These are phyloP conservation scores for Lyophyllum semitale DNA, from an alignment of 768 basidiomycete genomes.

Conservation along the genomic window DNA sequence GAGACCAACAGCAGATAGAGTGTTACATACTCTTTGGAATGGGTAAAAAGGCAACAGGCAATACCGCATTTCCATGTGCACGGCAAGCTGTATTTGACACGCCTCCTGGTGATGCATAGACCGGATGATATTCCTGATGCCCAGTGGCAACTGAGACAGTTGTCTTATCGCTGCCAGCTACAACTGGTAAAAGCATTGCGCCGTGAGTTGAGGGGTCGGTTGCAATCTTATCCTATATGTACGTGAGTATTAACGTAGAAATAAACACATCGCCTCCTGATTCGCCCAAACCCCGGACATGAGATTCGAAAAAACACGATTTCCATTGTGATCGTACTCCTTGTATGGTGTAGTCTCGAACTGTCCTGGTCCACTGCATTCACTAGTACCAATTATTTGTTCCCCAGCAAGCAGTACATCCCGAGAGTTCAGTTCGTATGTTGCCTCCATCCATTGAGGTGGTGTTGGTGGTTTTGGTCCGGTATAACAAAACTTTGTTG, in stretches of 20 bases:
- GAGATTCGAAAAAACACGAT: slow-evolving; percentile 27
- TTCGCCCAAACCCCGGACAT: slow-evolving; percentile 40
- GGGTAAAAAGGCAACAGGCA: slow-evolving; percentile 31
- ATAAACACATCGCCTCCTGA: slow-evolving; percentile 30
- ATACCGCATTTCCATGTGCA: slow-evolving; percentile 28
- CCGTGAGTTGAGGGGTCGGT: slow-evolving; percentile 27
- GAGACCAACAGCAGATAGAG: too few relatives aligned
- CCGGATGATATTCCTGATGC: slow-evolving; percentile 38
- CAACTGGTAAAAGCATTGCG: slow-evolving; percentile 29
- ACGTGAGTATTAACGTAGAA: slow-evolving; percentile 4
- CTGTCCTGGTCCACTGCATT: too few relatives aligned
- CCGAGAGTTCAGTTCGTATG: too few relatives aligned
- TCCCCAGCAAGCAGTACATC: too few relatives aligned
- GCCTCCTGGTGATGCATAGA: slow-evolving; percentile 31
- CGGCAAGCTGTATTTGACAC: slow-evolving; percentile 28
- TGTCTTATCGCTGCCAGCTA: slow-evolving; percentile 42
- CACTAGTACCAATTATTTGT: too few relatives aligned
- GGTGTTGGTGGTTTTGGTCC: too few relatives aligned
- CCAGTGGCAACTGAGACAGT: slow-evolving; percentile 42
- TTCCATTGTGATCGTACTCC: slow-evolving; percentile 19
- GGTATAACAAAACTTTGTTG: too few relatives aligned
- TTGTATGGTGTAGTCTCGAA: too few relatives aligned
- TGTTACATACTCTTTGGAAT: slow-evolving; percentile 35
- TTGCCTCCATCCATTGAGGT: too few relatives aligned
- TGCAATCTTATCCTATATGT: slow-evolving; percentile 23